Evolutionary conservation across 1,139 yeast species (phyloP).

Genomic region (Diutina sp.): DNA sequence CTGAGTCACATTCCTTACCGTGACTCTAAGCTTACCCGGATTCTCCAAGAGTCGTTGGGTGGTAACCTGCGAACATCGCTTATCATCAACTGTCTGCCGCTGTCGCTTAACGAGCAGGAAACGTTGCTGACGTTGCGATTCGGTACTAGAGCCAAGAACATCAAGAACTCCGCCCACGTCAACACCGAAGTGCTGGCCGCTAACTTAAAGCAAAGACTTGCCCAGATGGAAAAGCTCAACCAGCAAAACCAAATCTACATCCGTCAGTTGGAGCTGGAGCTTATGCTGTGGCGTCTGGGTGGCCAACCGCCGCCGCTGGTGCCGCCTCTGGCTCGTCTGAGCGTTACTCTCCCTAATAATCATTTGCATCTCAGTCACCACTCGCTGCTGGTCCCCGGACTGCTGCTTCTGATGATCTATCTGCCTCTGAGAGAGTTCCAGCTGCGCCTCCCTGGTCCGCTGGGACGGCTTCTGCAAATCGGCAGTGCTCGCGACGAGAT

Average conservation of each 20-base stretch:
- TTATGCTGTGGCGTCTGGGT: conserved; percentile 8
- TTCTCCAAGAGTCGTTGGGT: conserved; percentile 75
- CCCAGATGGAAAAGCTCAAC: conserved; percentile 34
- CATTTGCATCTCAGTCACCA: not conserved
- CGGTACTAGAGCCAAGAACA: conserved; percentile 67
- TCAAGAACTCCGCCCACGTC: conserved; percentile 55
- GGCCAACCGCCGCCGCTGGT: conserved; percentile 2
- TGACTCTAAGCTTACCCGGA: conserved; percentile 77
- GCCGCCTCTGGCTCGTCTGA: not conserved
- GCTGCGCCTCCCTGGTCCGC: not conserved
- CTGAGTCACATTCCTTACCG: conserved; percentile 65
- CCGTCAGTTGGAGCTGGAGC: conserved; percentile 37
- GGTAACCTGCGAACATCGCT: conserved; percentile 79
- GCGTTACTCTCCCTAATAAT: not conserved
- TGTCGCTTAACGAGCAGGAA: conserved; percentile 47
- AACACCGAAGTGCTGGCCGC: conserved; percentile 55
- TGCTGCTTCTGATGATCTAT: conserved; percentile 2
- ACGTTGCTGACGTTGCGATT: conserved; percentile 70
- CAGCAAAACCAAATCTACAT: conserved; percentile 29
- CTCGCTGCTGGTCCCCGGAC: not conserved
- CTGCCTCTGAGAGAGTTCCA: not conserved
- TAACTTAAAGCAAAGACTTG: conserved; percentile 38
- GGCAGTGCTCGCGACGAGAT: conserved; percentile 12
- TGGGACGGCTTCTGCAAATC: conserved; percentile 2
- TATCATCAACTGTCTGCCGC: conserved; percentile 69